phyloP scores from a whole-genome alignment of 345 rosid genomes.

The Bruguiera sexangula region DNA sequence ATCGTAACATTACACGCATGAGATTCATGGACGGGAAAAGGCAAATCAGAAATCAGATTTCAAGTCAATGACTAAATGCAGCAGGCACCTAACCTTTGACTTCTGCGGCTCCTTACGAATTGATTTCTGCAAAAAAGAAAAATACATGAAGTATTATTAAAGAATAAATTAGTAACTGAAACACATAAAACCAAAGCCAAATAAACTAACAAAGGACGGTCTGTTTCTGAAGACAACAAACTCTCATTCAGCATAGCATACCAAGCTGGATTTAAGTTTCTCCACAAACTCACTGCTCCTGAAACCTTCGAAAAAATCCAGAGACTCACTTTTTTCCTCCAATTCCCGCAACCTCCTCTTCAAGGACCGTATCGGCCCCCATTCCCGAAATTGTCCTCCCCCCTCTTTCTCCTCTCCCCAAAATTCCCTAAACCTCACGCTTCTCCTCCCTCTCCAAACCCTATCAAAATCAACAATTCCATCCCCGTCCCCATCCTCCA shows the following conservation, averaged over 20 bases:
- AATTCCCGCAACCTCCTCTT: constrained; percentile 70
- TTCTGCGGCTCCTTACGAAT: constrained; percentile 73
- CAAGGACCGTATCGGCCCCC: constrained; percentile 78
- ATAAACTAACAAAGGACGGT: neutral
- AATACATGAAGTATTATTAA: neutral
- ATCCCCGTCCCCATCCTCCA: constrained; percentile 26
- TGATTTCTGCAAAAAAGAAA: constrained; percentile 63
- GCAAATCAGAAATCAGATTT: constrained; percentile 1
- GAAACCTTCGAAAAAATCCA: constrained; percentile 64
- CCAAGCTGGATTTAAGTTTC: constrained; percentile 87
- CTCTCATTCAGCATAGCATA: constrained; percentile 23
- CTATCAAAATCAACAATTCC: constrained; percentile 46
- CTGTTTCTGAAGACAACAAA: neutral
- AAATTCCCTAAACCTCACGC: constrained; percentile 47
- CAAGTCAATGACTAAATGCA: neutral
- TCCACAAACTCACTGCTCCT: constrained; percentile 72
- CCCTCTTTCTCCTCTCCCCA: constrained; percentile 43
- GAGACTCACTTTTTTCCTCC: constrained; percentile 62
- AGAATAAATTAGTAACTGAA: neutral
- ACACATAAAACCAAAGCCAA: neutral
- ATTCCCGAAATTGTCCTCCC: constrained; percentile 44
- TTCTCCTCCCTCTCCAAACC: constrained; percentile 44
- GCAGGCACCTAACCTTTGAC: constrained; percentile 57
- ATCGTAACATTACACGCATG: neutral
- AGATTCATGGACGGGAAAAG: neutral